phyloP scores from a whole-genome alignment of 805 yeast species.

The Huiozyma naganishii region DNA sequence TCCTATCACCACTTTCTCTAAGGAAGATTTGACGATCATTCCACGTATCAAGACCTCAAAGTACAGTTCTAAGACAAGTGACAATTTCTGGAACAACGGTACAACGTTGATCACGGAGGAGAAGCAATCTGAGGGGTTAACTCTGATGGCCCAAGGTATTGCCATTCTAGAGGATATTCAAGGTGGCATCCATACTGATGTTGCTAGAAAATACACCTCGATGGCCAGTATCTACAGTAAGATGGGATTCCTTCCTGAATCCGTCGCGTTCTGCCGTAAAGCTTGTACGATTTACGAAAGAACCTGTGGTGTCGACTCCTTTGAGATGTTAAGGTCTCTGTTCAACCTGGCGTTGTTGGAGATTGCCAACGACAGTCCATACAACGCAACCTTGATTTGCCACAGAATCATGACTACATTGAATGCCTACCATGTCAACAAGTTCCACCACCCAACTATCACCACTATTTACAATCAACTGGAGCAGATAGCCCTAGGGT shows the following conservation, averaged over 20 bases:
- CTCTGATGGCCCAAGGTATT: slow-evolving; percentile 58
- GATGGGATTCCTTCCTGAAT: slow-evolving; percentile 43
- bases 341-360: slow-evolving; percentile 70
- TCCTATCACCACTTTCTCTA: slow-evolving; percentile 36
- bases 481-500: slow-evolving; percentile 48
- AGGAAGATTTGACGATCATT: slow-evolving; percentile 58
- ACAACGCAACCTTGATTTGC: slow-evolving; percentile 53
- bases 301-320: slow-evolving; percentile 67
- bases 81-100: slow-evolving; percentile 67
- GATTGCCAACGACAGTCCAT: slow-evolving; percentile 43
- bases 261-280: slow-evolving; percentile 54
- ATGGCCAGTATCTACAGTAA: slow-evolving; percentile 61
- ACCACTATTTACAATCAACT: slow-evolving; percentile 40
- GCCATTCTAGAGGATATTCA: slow-evolving; percentile 72
- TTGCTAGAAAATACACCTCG: slow-evolving; percentile 56
- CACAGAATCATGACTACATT: slow-evolving; percentile 43
- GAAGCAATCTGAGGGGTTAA: slow-evolving; percentile 47
- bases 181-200: slow-evolving; percentile 70
- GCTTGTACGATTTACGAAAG: slow-evolving; percentile 72
- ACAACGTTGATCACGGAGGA: slow-evolving; percentile 22
- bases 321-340: slow-evolving; percentile 60
- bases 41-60: slow-evolving; percentile 71
- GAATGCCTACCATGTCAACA: slow-evolving; percentile 33
- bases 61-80: slow-evolving; percentile 55
- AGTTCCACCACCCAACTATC: slow-evolving; percentile 60